A percentile compares a stretch with the other conserved stretches of the same genome.
These are phyloP conservation scores for Glomus cerebriforme DNA, from an alignment of 192 early-diverging fungal species.

Conservation along the genomic window DNA sequence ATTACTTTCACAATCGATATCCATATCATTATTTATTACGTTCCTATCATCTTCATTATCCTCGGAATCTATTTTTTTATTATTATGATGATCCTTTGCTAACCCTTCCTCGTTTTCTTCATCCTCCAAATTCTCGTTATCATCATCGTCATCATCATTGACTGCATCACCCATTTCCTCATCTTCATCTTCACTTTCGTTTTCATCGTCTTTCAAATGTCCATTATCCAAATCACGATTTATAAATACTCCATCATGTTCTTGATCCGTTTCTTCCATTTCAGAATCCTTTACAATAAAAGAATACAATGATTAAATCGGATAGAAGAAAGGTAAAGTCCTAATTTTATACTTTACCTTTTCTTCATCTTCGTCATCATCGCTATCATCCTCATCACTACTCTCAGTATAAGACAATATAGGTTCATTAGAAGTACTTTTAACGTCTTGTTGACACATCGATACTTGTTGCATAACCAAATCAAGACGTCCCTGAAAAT, in stretches of 20 bases:
- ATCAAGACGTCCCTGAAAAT: slow-evolving; percentile 55
- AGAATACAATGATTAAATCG: not conserved
- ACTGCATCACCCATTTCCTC: slow-evolving; percentile 31
- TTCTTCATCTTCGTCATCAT: slow-evolving; percentile 23
- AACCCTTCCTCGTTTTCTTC: not conserved
- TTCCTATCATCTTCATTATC: slow-evolving; percentile 28
- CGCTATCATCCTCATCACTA: slow-evolving; percentile 35
- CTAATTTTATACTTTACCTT: not conserved
- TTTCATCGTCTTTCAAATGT: slow-evolving; percentile 38
- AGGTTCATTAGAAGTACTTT: slow-evolving; percentile 43
- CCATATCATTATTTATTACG: not conserved
- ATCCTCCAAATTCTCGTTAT: not conserved
- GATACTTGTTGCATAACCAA: slow-evolving; percentile 54
- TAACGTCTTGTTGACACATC: slow-evolving; percentile 38
- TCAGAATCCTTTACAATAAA: not conserved
- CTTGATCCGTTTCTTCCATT: slow-evolving; percentile 35
- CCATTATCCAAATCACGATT: slow-evolving; percentile 37
- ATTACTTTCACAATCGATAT: not conserved
- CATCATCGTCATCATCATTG: slow-evolving; percentile 21
- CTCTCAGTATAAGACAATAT: slow-evolving; percentile 51
- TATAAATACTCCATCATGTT: slow-evolving; percentile 39
- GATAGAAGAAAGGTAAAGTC: no score
- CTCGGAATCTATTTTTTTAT: not conserved
- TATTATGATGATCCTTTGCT: not conserved
- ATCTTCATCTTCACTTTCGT: slow-evolving; percentile 40